These are phyloP conservation scores for Fistulina hepatica DNA, from an alignment of 1,284 basidiomycete species.

Conservation along the genomic window DNA sequence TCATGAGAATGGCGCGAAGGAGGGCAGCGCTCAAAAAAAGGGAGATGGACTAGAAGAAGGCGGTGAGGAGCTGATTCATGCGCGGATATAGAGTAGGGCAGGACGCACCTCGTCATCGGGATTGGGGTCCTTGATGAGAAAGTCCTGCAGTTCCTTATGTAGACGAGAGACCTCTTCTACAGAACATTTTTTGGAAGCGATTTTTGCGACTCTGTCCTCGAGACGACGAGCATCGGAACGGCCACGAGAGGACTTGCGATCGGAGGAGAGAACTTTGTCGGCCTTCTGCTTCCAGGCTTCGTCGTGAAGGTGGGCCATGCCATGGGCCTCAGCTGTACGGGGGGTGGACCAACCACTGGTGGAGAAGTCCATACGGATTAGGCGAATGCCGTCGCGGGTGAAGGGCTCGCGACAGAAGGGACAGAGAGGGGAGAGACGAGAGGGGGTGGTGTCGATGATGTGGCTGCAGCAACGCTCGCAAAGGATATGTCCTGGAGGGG, in stretches of 20 bases:
- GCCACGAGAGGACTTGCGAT: slow-evolving; percentile 31
- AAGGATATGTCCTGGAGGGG: slow-evolving; percentile 55
- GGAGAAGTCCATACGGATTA: slow-evolving; percentile 67
- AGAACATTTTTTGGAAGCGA: slow-evolving; percentile 75
- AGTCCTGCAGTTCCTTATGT: slow-evolving; percentile 63
- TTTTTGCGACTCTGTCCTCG: slow-evolving; percentile 64
- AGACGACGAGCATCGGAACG: slow-evolving; percentile 52
- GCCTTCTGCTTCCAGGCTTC: slow-evolving; percentile 13
- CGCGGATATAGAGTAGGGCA: slow-evolving; percentile 10
- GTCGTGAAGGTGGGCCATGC: slow-evolving; percentile 29
- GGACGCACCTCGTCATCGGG: slow-evolving; percentile 46
- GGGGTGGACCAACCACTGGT: slow-evolving; percentile 55
- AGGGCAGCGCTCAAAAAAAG: slow-evolving; percentile 57
- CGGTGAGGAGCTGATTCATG: slow-evolving; percentile 8
- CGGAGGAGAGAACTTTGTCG: slow-evolving; percentile 25
- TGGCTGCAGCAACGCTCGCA: slow-evolving; percentile 63
- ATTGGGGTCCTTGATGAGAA: slow-evolving; percentile 49
- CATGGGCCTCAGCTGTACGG: slow-evolving; percentile 39
- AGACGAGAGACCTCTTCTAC: slow-evolving; percentile 68
- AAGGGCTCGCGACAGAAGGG: slow-evolving; percentile 74
- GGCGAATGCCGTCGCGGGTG: slow-evolving; percentile 48
- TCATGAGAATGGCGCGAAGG: slow-evolving; percentile 68
- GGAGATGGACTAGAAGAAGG: slow-evolving; percentile 38
- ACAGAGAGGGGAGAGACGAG: slow-evolving; percentile 55
- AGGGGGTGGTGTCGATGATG: slow-evolving; percentile 67